Evolutionary conservation across 768 basidiomycete species (phyloP), one percentile per base, ranked within the genome.

Genomic region (Lactifluus echinatus): DNA sequence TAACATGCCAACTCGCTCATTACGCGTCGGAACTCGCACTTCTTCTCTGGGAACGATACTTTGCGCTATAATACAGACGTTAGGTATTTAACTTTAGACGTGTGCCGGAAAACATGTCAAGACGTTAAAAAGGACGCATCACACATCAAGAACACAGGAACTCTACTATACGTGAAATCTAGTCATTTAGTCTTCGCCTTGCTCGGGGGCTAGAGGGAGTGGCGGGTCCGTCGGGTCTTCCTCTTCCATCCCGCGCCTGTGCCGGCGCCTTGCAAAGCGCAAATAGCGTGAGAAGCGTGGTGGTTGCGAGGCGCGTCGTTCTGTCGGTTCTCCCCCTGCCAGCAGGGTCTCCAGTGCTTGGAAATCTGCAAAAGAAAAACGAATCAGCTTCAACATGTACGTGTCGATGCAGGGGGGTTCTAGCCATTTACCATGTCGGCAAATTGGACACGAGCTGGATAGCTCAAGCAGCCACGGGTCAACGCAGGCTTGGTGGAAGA

Each of bases 391-490:
- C 36, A 10, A 21, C n/a, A 23, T 31, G 10, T n/a, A 34, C 23
- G 40, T n/a, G 39, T 8, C 8, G 19, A 53, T n/a, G 19, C 17
- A 2, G 34, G 26, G 21, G 4, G 0, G 12, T 21, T 11, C 21
- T 66, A 21, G 29, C 31, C 3, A 43, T 77, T 47, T 63, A 91
- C 91, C 92, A 72, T 93, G 87, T 64, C 94, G 79, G 70, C 94
- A 96, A 28, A 96, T 79, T 5, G 94, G 94, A 71, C 95, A 96
- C 31, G 89, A 87, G 56, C 85, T 85, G 1, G 93, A 93, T 26
- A 95, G 76, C 64, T 93, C 84, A 45, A 98, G 75, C 40, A 98
- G 73, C 94, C 94, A 95, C 33, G 87, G 90, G 70, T 95, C 93
- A 55, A 95, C 93, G 67, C 93, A 96, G 37, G 74, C 72, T 65